Evolutionary conservation across 2,329 filamentous ascomycete species (phyloP), one percentile per base, ranked within the genome.

Genomic region (Sporothrix luriei): DNA sequence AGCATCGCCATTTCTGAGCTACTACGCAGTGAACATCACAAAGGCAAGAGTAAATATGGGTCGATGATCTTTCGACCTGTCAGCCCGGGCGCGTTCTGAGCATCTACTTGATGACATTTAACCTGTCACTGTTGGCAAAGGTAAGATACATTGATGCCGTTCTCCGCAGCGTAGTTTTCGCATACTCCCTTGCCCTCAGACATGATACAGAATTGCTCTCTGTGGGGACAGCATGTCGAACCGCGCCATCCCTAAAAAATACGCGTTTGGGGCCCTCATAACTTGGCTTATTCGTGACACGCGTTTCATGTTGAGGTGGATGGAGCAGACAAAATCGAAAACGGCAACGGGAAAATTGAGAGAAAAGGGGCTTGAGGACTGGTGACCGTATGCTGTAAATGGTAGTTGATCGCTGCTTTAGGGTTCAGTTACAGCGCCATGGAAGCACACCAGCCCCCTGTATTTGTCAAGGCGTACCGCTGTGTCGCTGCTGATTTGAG

Each of bases 331-430:
- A 29, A 29, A 52, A 26, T 21, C 33, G 54, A 49, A 40, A 51
- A 68, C 19, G 19, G 40, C 29, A 4, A n/a, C 2, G 48, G 46
- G 67, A 52, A 33, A 62, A 68, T 40, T 21, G 55, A 21, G 26
- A 43, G 33, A 33, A 69, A 54, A 54, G 57, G 67, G 67, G 68
- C 57, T 69, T 21, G 57, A 55, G 57, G 16, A 16, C 29, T 6
- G 13, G n/a, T 29, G 38, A 29, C 29, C 24, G 29, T 16, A 19
- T 43, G 19, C 33, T 61, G 38, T 21, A 24, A 43, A 9, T 38
- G 55, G 33, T n/a, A 61, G 14, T 43, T 6, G 38, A 61, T 43
- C 38, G 55, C 55, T 61, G 55, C n/a, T 43, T 33, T 7, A 3
- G 19, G 16, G 7, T 38, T 7, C 48, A 19, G 21, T 11, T 26